These are phyloP conservation scores for Phalaenopsis hybrid DNA, from an alignment of 116 monocot genomes.

Conservation along the genomic window DNA sequence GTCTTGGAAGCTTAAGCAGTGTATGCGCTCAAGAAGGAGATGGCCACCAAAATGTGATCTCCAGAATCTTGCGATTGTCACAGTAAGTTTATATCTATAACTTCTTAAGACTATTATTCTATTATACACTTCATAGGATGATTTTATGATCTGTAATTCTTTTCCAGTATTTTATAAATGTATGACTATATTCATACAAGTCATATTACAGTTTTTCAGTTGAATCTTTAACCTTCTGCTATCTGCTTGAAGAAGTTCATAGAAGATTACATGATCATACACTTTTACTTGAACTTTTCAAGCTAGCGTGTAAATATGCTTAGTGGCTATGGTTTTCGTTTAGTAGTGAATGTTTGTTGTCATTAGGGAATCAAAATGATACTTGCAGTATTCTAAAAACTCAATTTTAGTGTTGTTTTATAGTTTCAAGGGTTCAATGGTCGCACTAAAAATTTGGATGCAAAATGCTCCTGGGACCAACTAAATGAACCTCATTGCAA, in stretches of 20 bases:
- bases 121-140: background rate
- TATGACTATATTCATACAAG: background rate
- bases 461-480: too few species aligned
- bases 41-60: slow-evolving; percentile 51
- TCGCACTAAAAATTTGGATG: too few species aligned
- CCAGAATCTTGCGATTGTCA: slow-evolving; percentile 61
- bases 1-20: slow-evolving; percentile 80
- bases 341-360: too few species aligned
- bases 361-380: too few species aligned
- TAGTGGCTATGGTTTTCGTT: too few species aligned
- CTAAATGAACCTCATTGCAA: too few species aligned
- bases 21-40: slow-evolving; percentile 67
- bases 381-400: too few species aligned
- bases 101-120: background rate
- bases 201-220: background rate
- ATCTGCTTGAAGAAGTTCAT: background rate
- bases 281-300: too few species aligned
- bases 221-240: background rate
- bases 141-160: background rate
- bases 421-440: too few species aligned
- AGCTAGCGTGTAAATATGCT: too few species aligned
- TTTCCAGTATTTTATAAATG: background rate
- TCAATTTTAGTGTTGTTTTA: too few species aligned
- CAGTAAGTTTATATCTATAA: slow-evolving; percentile 42
- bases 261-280: background rate